Base-by-base conservation (phyloP, 345 rosid species). In the Noccaea bulbosa region DNA sequence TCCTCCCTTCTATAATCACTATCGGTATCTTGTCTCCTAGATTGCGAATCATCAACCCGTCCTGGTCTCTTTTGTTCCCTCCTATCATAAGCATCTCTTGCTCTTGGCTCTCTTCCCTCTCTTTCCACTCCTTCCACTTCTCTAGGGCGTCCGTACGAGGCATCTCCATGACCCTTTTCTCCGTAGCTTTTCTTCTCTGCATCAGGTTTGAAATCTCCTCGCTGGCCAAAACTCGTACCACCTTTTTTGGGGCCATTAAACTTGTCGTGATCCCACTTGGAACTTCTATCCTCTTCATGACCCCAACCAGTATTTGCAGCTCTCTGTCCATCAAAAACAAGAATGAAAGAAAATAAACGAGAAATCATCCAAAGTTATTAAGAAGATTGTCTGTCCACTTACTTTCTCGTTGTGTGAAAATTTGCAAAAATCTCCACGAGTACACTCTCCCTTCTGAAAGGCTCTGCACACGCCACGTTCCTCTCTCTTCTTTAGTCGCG, bases 281-380 rank as follows among this genome's bases (percentile, higher is more conserved):
- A 63, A 72, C 79, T 79, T 66, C 76, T 83, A 77, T 90, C 97
- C 71, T 86, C 77, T 76, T 80, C 81, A 80, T 81, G 81, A 79
- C 95, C 97, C 89, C 98, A 85, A 27, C 91, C 93, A 1, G 89
- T 90, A 77, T 87, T 87, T 65, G 91, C 96, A 71, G 93, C 96
- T 86, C 91, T 87, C 96, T 85, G 80, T 60, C 65, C 10, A 69
- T 49, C 54, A 44, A 69, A 58, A 48, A 78, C 46, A 63, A n/a
- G 52, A 66, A 16, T n/a, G 7, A 72, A 49, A 47, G 62, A 38
- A 54, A 47, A 60, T 4, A 71, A 14, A 20, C 47, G 55, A 68
- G 62, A 62, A 54, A 17, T 17, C 20, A 17, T 17, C 20, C 20
- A 17, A 17, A 17, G 1, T 17, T 0, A 17, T 0, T 17, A 24